Base-by-base conservation (phyloP, 1,139 yeast species). In the Magnusiomyces ingens region DNA sequence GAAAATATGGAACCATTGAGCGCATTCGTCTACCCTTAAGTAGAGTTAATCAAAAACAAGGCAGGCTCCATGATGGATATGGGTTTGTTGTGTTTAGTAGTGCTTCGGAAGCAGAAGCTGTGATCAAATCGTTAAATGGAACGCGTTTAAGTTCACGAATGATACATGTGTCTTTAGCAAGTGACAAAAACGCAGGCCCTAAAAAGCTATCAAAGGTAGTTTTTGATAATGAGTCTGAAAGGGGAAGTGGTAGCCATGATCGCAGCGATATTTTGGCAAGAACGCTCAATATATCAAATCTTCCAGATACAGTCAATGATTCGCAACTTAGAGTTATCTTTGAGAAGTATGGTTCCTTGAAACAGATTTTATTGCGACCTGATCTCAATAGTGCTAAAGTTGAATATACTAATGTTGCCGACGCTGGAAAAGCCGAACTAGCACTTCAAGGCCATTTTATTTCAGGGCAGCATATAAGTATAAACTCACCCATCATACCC, bases 401-500 rank as follows among this genome's bases (percentile, higher is more conserved):
- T 1, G 80, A 80, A 59, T 82, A 80, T 60, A 67, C 64, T 22
- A 67, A 67, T 3, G 71, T 74, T 0, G 64, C 69, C 12, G 59
- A 75, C 54, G 79, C 86, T 2, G 93, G 94, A 0, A 75, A 68
- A 53, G 85, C 85, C 0, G 69, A 75, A 0, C 65, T 85, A 66
- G 66, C 67, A 2, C 61, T 84, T n/a, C 75, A 77, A 43, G 79
- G 81, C 0, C 60, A 60, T 11, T 61, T 57, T 8, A 68, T 79
- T 26, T 76, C 74, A 12, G 75, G 71, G 0, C 66, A 62, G 32
- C 50, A 52, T 0, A 60, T 82, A 1, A 51, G 43, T 10, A 54
- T 59, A 1, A 45, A 44, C 17, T 45, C 32, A 26, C 32, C 32
- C 32, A 26, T 5, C 8, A 8, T 26, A 8, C 32, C 4, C 8